phyloP scores from a whole-genome alignment of 1,284 basidiomycete genomes.

The Leccinum subatratum region DNA sequence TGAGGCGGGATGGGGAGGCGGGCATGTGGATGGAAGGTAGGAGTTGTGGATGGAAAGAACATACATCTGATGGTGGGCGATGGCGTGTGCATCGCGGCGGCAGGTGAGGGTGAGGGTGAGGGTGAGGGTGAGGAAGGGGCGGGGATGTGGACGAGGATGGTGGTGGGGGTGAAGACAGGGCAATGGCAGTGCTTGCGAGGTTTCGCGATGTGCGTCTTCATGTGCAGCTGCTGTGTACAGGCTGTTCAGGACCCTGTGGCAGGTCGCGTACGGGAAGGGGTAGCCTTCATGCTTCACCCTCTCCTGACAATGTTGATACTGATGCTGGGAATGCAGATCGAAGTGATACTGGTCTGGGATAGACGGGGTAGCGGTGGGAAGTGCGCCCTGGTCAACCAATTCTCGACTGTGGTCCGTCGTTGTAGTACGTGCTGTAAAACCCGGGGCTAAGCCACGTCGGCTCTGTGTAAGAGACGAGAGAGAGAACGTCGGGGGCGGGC shows the following conservation, averaged over 20 bases:
- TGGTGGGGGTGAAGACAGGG: no score
- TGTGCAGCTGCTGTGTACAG: slow-evolving; percentile 3
- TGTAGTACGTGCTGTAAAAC: slow-evolving; percentile 83
- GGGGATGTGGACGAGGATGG: no score
- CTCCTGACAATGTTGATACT: neutral
- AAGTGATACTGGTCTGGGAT: neutral
- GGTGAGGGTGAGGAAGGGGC: no score
- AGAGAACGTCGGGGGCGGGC: slow-evolving; percentile 62
- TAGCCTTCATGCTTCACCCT: neutral
- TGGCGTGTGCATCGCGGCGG: no score
- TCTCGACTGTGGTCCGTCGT: slow-evolving; percentile 39
- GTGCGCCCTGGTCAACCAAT: neutral
- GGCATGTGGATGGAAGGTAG: no score
- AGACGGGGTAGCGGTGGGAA: neutral
- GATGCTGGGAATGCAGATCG: neutral
- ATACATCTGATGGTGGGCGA: no score
- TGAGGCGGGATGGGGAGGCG: no score
- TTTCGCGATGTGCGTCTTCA: slow-evolving; percentile 5
- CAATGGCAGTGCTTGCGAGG: slow-evolving; percentile 1
- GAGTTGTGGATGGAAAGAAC: no score
- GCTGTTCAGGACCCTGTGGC: slow-evolving; percentile 3
- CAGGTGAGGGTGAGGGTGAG: no score
- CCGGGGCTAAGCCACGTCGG: slow-evolving; percentile 82
- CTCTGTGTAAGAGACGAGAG: slow-evolving; percentile 83
- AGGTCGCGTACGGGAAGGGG: slow-evolving; percentile 1